Percentiles rank a stretch among this genome's conserved stretches.
Conservation (phyloP, 2,329 filamentous ascomycete species). For the Penicillium concentricum region DNA sequence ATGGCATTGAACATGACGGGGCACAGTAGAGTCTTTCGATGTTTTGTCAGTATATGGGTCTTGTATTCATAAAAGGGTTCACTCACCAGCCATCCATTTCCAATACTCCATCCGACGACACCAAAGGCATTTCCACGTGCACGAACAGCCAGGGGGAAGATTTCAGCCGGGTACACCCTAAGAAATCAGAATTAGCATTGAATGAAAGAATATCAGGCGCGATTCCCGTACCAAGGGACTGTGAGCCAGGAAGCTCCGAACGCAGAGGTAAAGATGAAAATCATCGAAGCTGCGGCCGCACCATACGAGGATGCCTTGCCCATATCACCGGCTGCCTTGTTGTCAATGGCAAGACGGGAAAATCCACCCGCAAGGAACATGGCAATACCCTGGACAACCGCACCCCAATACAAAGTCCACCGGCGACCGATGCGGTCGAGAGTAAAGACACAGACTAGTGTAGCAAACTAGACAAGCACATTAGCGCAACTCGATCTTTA, state of each 20-base stretch:
- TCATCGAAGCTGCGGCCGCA: constrained; percentile 66
- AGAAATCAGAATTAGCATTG: background rate
- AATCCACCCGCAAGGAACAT: constrained; percentile 68
- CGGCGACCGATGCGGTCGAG: constrained; percentile 67
- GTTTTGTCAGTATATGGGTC: background rate
- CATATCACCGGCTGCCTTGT: constrained; percentile 47
- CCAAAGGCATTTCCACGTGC: constrained; percentile 75
- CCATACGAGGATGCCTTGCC: constrained; percentile 54
- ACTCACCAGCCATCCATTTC: constrained; percentile 64
- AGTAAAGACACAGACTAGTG: constrained; percentile 68
- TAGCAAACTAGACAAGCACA: constrained; percentile 53
- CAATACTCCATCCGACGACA: constrained; percentile 73
- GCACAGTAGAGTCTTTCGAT: constrained; percentile 48
- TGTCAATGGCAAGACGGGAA: constrained; percentile 55
- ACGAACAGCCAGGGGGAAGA: constrained; percentile 68
- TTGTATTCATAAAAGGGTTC: constrained; percentile 24
- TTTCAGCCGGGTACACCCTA: constrained; percentile 66
- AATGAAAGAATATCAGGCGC: background rate
- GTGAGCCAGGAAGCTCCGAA: constrained; percentile 66
- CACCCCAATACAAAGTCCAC: constrained; percentile 69
- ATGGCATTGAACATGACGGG: constrained; percentile 64
- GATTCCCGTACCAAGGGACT: constrained; percentile 47
- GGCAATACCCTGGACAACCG: constrained; percentile 61
- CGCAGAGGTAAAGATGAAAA: constrained; percentile 66
- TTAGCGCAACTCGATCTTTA: background rate